Base-by-base conservation (phyloP, 169 alveolate genomes). In the Plasmodium vivax region DNA sequence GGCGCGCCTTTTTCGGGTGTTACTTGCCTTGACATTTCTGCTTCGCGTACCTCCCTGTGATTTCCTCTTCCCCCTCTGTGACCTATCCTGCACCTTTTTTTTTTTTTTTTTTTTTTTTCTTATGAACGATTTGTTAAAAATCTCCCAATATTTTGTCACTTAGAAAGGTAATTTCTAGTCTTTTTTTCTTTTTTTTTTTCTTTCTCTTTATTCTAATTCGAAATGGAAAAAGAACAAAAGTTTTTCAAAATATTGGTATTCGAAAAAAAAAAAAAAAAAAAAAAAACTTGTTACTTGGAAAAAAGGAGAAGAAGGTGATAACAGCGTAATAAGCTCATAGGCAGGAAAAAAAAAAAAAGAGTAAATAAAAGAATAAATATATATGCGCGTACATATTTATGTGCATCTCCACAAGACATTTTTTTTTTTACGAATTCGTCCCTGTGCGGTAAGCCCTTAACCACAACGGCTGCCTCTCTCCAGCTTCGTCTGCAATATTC, bases 121-220 rank as follows among this genome's bases (percentile, higher is more conserved):
- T 58, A 62, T 92, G 92, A 38, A 47, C 92, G 95, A 92, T 92
- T 92, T 92, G 36, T 32, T 56, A 43, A 36, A 92, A 92, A 92
- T 92, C 95, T 92, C 85, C 95, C 95, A 92, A 92, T 92, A 92
- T 92, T 92, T 82, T 92, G 95, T 19, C 14, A 81, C 72, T n/a
- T 27, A 41, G 27, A 68, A 54, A 38, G 23, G 34, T 62, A 38
- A 47, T 30, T 43, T 75, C 62, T 85, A 82, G 19, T 47, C 32
- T 23, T 88, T 58, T 19, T 23, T 23, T 23, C 27, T 19, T 80
- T 62, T 72, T 19, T 19, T 58, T 80, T 79, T 92, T 72, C 23
- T 81, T 30, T 71, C 73, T 45, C 58, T 75, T 73, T 73, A 85
- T 85, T 85, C 85, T 74, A 85, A 85, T 73, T 85, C 82, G 58